Percentiles rank a stretch among this genome's conserved stretches.
phyloP scores from a whole-genome alignment of 495 filamentous ascomycete species.

The Hypoxylon intermedium region DNA sequence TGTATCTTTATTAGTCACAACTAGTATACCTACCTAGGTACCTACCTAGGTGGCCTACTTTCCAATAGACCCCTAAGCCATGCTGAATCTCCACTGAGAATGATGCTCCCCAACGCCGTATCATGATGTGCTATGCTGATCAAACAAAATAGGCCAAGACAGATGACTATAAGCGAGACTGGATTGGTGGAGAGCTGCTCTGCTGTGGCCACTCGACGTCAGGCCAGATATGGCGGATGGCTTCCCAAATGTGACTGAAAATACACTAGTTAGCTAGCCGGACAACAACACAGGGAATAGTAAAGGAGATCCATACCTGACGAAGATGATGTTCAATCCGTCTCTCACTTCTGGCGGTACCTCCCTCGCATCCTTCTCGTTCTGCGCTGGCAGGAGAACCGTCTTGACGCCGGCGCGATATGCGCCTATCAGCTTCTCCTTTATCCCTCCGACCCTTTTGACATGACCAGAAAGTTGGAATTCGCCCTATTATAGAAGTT shows the following conservation, averaged over 20 bases:
- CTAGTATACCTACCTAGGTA: conserved; percentile 13
- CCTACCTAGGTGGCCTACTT: background rate
- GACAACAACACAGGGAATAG: conserved; percentile 1
- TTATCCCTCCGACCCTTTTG: conserved; percentile 90
- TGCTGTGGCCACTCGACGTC: conserved; percentile 80
- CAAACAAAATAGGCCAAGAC: conserved; percentile 15
- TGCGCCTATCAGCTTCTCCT: conserved; percentile 98
- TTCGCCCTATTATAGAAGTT: conserved; percentile 67
- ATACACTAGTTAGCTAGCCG: conserved; percentile 37
- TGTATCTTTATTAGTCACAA: conserved; percentile 24
- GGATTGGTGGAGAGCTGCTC: conserved; percentile 51
- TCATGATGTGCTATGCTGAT: conserved; percentile 28
- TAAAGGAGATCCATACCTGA: conserved; percentile 65
- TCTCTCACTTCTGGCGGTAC: conserved; percentile 88
- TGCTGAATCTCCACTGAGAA: conserved; percentile 10
- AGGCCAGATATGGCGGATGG: conserved; percentile 82
- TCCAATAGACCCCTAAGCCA: conserved; percentile 3
- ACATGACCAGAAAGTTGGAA: conserved; percentile 87
- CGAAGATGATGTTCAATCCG: conserved; percentile 86
- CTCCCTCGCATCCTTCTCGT: conserved; percentile 92
- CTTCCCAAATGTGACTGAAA: conserved; percentile 85
- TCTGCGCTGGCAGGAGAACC: conserved; percentile 85
- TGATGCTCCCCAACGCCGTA: conserved; percentile 31
- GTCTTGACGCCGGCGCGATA: conserved; percentile 92
- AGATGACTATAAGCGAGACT: conserved; percentile 36